Evolutionary conservation across 768 basidiomycete genomes (phyloP), one percentile per base, ranked within the genome.

Genomic region (Rhizopogon sp.): DNA sequence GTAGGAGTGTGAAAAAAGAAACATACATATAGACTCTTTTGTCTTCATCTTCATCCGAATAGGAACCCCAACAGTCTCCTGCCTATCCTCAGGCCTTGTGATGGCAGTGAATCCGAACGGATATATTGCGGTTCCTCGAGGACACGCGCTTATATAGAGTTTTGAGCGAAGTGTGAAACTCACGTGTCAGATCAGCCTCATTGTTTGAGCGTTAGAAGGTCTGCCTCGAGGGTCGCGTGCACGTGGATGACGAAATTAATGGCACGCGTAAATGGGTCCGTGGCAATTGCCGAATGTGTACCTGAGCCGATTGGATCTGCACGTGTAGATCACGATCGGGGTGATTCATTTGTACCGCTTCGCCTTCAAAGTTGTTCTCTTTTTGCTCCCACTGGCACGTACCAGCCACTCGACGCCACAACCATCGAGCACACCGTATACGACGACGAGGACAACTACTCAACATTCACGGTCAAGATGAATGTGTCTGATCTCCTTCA

Each of bases 401-500:
- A 33, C 29, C 10, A 9, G 1, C 8, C 3, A n/a, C 39, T 9
- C 22, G 16, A 25, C 6, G 10, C 42, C 10, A 29, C 31, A 20
- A 33, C 31, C 13, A 46, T 46, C 42, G 42, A 43, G 42, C 42
- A 22, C 45, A 17, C 6, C 13, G 13, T 47, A 17, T 7, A 33
- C 31, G 2, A 35, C 46, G 13, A 47, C 46, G 8, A 35, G 11
- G 0, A 47, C 29, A 5, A 11, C 10, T 3, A 13, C 13, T 40
- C 28, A 20, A 45, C 44, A 1, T 8, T 5, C 7, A 2, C 20
- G 13, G 33, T 35, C 39, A 6, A 35, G 6, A 88, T 88, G 86
- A 85, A 88, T 70, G 83, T 88, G 60, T 81, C 82, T 22, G 81
- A 76, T 64, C 78, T 88, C 54, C 72, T 88, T 25, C 84, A 87